Evolutionary conservation across 2,329 filamentous ascomycete species (phyloP).

Genomic region (Emergomyces pasteurianus): DNA sequence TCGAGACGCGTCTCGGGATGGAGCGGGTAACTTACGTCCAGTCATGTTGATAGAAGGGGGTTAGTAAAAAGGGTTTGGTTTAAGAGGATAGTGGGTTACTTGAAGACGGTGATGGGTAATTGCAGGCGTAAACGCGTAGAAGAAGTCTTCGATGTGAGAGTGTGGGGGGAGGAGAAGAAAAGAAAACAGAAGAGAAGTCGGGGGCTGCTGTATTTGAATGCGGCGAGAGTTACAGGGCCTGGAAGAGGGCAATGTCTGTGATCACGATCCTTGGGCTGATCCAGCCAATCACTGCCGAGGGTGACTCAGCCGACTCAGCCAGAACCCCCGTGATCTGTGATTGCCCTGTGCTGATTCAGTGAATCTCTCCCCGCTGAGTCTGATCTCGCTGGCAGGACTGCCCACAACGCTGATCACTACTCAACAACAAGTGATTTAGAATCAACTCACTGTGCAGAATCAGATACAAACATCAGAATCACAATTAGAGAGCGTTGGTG

Average conservation of each 20-base stretch:
- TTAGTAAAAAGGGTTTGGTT: conserved; percentile 11
- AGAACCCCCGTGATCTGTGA: conserved; percentile 1
- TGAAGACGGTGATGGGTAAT: background rate
- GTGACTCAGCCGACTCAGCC: conserved; percentile 14
- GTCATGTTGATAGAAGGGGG: conserved; percentile 40
- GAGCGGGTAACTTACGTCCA: conserved; percentile 41
- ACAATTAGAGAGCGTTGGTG: conserved; percentile 10
- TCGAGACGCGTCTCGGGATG: conserved; percentile 3
- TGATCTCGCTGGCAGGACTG: conserved; percentile 10
- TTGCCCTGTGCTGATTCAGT: conserved; percentile 12
- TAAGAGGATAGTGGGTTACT: conserved; percentile 11
- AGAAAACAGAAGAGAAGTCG: conserved; percentile 16
- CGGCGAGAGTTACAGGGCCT: conserved; percentile 11
- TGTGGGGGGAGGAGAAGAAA: conserved; percentile 12
- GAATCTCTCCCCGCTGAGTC: conserved; percentile 7
- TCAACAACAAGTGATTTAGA: background rate
- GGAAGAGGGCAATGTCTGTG: conserved; percentile 17
- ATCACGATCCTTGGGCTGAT: conserved; percentile 23
- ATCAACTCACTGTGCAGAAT: background rate
- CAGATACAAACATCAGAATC: background rate
- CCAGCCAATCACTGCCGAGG: conserved; percentile 5
- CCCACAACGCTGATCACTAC: conserved; percentile 1
- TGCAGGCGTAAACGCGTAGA: background rate
- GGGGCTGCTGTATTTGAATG: conserved; percentile 32
- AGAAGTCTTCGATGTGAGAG: conserved; percentile 7